These are phyloP conservation scores for Leccinum subfulvum DNA, from an alignment of 1,284 basidiomycete species.

Conservation along the genomic window DNA sequence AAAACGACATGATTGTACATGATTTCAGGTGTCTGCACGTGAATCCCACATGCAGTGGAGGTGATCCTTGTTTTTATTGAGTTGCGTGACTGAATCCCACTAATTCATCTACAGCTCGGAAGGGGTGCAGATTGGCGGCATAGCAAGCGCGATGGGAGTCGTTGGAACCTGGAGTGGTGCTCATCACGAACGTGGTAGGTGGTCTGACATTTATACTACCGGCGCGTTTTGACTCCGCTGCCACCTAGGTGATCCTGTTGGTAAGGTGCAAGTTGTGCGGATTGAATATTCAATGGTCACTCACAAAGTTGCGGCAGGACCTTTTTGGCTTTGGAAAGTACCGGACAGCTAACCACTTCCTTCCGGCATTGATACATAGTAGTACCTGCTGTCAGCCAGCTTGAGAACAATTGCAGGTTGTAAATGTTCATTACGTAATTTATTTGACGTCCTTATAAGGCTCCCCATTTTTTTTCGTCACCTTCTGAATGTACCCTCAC, in stretches of 20 bases:
- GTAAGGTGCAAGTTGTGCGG: conserved; percentile 34
- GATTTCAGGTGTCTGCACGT: conserved; percentile 47
- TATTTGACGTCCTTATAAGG: background rate
- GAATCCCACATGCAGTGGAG: conserved; percentile 55
- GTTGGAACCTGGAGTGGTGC: conserved; percentile 66
- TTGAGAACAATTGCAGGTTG: background rate
- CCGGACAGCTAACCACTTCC: conserved; percentile 11
- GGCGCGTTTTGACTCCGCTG: background rate
- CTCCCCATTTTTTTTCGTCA: background rate
- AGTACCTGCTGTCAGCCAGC: background rate
- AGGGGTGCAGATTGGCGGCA: conserved; percentile 61
- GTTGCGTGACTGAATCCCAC: conserved; percentile 16
- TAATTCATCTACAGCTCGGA: conserved; percentile 43
- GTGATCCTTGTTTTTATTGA: conserved; percentile 31
- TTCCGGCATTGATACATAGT: conserved; percentile 9
- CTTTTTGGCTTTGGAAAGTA: conserved; percentile 34
- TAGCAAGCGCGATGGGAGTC: conserved; percentile 61
- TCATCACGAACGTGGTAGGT: conserved; percentile 52
- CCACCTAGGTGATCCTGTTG: conserved; percentile 54
- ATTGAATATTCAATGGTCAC: background rate
- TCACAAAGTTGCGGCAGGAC: conserved; percentile 18
- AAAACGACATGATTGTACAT: conserved; percentile 4
- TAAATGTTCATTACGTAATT: conserved; percentile 21
- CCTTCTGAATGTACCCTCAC: conserved; percentile 31
- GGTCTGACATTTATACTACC: background rate